These are phyloP conservation scores for Candida glaebosa DNA, from an alignment of 805 yeast genomes.

Conservation along the genomic window DNA sequence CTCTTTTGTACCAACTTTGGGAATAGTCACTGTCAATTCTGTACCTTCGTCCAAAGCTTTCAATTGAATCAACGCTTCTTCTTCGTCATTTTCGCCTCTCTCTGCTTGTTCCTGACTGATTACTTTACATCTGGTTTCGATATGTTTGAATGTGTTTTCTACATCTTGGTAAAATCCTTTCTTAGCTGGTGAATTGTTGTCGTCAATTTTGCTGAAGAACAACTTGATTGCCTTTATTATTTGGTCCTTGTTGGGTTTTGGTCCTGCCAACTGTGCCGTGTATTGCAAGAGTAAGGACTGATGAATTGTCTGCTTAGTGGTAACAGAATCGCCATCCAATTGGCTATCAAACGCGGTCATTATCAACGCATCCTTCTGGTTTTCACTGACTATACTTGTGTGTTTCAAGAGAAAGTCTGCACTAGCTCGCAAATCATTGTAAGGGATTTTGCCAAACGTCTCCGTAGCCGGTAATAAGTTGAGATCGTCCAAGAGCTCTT, in stretches of 20 bases:
- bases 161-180: slow-evolving; percentile 73
- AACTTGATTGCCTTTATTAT: slow-evolving; percentile 49
- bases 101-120: slow-evolving; percentile 50
- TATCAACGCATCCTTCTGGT: slow-evolving; percentile 86
- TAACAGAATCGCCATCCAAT: slow-evolving; percentile 52
- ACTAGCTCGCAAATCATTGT: slow-evolving; percentile 45
- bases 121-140: slow-evolving; percentile 68
- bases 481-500: slow-evolving; percentile 45
- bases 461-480: slow-evolving; percentile 60
- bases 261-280: slow-evolving; percentile 45
- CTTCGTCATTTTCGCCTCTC: slow-evolving; percentile 30
- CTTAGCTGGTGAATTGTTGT: slow-evolving; percentile 55
- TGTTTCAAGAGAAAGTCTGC: slow-evolving; percentile 53
- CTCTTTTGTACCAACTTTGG: slow-evolving; percentile 52
- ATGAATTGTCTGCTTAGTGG: slow-evolving; percentile 66
- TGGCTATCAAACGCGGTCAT: slow-evolving; percentile 91
- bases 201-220: slow-evolving; percentile 63
- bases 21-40: slow-evolving; percentile 67
- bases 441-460: slow-evolving; percentile 57
- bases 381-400: slow-evolving; percentile 68
- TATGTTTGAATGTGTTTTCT: slow-evolving; percentile 69
- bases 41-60: slow-evolving; percentile 84
- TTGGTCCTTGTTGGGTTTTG: slow-evolving; percentile 25
- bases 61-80: slow-evolving; percentile 80
- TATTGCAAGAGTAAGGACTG: slow-evolving; percentile 81